Conservation (phyloP, 2,329 filamentous ascomycete species). For the Pyrenophora graminea region DNA sequence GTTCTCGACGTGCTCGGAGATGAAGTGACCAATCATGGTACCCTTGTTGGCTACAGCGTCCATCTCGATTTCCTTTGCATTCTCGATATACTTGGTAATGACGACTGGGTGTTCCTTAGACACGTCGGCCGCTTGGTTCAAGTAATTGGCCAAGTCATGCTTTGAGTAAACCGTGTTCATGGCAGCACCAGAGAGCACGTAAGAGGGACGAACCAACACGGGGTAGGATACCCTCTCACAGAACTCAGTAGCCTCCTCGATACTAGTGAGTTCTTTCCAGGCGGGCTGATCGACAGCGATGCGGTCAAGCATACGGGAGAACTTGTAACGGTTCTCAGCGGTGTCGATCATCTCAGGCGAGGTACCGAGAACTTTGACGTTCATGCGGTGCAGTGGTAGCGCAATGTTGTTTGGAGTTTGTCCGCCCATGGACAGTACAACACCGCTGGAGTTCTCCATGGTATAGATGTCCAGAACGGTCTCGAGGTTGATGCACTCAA, state of each 20-base stretch:
- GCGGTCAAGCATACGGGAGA: slow-evolving; percentile 94
- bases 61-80: slow-evolving; percentile 99
- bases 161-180: slow-evolving; percentile 99
- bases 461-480: slow-evolving; percentile 93
- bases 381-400: slow-evolving; percentile 81
- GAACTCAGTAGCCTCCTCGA: slow-evolving; percentile 85
- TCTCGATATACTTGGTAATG: slow-evolving; percentile 99
- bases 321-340: slow-evolving; percentile 97
- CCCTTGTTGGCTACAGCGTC: slow-evolving; percentile 93
- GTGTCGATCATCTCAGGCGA: slow-evolving; percentile 99
- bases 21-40: slow-evolving; percentile 89
- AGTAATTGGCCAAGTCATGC: slow-evolving; percentile 84
- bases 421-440: slow-evolving; percentile 94
- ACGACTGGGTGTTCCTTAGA: slow-evolving; percentile 96
- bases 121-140: slow-evolving; percentile 89
- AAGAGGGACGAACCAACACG: slow-evolving; percentile 92
- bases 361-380: slow-evolving; percentile 91
- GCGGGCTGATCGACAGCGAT: slow-evolving; percentile 95
- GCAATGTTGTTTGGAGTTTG: slow-evolving; percentile 99
- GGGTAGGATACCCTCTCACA: slow-evolving; percentile 89
- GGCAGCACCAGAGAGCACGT: slow-evolving; percentile 93
- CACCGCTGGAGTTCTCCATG: slow-evolving; percentile 78
- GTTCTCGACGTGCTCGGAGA: slow-evolving; percentile 98
- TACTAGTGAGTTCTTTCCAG: slow-evolving; percentile 97
- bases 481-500: slow-evolving; percentile 92